These are phyloP conservation scores for Uronychia binucleata DNA, from an alignment of 73 alveolate genomes.

Conservation along the genomic window DNA sequence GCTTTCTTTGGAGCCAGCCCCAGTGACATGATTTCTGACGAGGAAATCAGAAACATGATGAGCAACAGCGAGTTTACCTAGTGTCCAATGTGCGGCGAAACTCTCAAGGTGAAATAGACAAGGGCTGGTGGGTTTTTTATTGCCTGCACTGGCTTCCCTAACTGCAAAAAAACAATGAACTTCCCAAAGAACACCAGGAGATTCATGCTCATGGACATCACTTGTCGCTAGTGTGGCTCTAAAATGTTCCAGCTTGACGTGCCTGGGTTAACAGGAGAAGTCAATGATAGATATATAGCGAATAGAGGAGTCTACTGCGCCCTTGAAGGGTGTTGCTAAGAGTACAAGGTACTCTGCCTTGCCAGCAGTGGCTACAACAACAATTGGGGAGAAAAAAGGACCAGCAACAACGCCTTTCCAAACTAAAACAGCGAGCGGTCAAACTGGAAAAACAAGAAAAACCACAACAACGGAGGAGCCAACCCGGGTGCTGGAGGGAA, in stretches of 20 bases:
- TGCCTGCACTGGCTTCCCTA: constrained; percentile 48
- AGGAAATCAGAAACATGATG: not conserved
- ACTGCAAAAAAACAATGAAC: constrained; percentile 26
- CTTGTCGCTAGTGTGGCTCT: not conserved
- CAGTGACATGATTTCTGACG: constrained; percentile 1
- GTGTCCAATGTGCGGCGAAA: constrained; percentile 22
- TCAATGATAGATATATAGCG: not conserved
- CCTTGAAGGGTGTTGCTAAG: not conserved
- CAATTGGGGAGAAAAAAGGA: not conserved
- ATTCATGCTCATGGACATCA: not conserved
- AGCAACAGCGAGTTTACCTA: constrained; percentile 14
- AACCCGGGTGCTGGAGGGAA: too few species aligned
- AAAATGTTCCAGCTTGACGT: not conserved
- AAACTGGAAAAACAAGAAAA: not conserved
- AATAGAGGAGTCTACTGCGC: not conserved
- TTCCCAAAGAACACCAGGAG: constrained; percentile 9
- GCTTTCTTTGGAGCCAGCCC: not conserved
- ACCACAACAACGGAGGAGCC: not conserved
- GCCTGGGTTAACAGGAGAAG: not conserved
- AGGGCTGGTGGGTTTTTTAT: constrained; percentile 19
- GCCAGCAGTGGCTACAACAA: not conserved
- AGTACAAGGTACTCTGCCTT: not conserved
- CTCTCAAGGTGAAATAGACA: constrained; percentile 20
- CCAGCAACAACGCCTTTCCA: not conserved
- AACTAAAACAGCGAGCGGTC: not conserved